Evolutionary conservation across 1,284 basidiomycete species (phyloP).

Genomic region (Cryptococcus floricola): DNA sequence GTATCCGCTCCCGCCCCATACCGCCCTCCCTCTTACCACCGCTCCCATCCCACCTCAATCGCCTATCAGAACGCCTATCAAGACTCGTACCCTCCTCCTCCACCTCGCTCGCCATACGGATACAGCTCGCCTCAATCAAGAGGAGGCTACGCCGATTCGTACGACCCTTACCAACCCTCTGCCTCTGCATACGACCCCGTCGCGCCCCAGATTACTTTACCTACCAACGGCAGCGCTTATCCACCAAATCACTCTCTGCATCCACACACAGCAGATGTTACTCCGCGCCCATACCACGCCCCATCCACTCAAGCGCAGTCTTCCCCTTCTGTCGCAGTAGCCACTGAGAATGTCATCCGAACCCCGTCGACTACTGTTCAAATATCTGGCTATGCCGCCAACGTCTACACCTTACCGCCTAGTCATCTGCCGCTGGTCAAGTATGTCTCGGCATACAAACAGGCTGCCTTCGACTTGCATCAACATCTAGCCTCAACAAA

Average conservation of each 20-base stretch:
- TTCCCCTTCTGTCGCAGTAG: not conserved
- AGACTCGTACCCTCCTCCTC: slow-evolving; percentile 6
- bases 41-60: slow-evolving; percentile 6
- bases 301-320: not conserved
- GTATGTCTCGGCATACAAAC: slow-evolving; percentile 34
- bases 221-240: not conserved
- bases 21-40: slow-evolving; percentile 15
- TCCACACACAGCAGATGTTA: not conserved
- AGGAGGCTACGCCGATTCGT: slow-evolving; percentile 30
- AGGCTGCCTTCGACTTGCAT: slow-evolving; percentile 43
- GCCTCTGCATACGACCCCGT: slow-evolving; percentile 24
- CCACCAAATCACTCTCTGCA: not conserved
- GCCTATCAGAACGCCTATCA: slow-evolving; percentile 18
- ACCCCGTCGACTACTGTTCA: slow-evolving; percentile 29
- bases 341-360: slow-evolving; percentile 26
- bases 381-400: slow-evolving; percentile 25
- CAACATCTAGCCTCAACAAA: slow-evolving; percentile 30
- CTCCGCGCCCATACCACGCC: not conserved
- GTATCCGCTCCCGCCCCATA: slow-evolving; percentile 27
- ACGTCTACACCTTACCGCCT: slow-evolving; percentile 33
- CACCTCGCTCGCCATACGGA: slow-evolving; percentile 24
- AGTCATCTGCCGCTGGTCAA: slow-evolving; percentile 46
- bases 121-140: slow-evolving; percentile 16
- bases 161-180: slow-evolving; percentile 41
- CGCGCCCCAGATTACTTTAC: slow-evolving; percentile 7